Evolutionary conservation across 2,329 filamentous ascomycete genomes (phyloP).

Genomic region (Xylaria hypoxylon): DNA sequence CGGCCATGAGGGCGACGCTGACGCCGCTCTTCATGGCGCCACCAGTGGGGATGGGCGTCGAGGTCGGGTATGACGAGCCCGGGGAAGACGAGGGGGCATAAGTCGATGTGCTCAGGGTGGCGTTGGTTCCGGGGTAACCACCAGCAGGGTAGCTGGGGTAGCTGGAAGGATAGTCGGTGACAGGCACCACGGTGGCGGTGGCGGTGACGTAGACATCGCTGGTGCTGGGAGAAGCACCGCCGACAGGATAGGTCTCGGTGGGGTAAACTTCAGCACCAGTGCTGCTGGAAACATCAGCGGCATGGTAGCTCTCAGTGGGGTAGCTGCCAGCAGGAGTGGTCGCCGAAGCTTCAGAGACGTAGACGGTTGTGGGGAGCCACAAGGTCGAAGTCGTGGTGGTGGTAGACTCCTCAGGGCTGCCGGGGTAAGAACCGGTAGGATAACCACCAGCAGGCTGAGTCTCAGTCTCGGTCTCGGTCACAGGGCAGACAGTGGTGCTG

Average conservation of each 20-base stretch:
- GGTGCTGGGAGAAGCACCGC: slow-evolving; percentile 30
- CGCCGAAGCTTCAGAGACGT: slow-evolving; percentile 32
- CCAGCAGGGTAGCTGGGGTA: slow-evolving; percentile 36
- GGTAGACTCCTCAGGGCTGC: slow-evolving; percentile 32
- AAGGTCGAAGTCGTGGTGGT: slow-evolving; percentile 38
- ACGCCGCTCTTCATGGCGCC: slow-evolving; percentile 35
- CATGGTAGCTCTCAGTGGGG: slow-evolving; percentile 28
- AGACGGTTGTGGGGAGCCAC: slow-evolving; percentile 35
- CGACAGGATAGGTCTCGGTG: slow-evolving; percentile 31
- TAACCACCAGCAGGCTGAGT: slow-evolving; percentile 21
- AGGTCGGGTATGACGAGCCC: slow-evolving; percentile 6
- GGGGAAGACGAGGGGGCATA: background rate
- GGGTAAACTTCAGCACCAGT: slow-evolving; percentile 15
- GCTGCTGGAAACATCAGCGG: background rate
- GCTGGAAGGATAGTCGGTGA: slow-evolving; percentile 37
- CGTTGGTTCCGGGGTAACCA: slow-evolving; percentile 38
- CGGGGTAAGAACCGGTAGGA: slow-evolving; percentile 23
- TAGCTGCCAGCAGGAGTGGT: slow-evolving; percentile 27
- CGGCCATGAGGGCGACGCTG: slow-evolving; percentile 35
- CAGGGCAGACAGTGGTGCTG: slow-evolving; percentile 44
- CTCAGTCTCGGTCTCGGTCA: slow-evolving; percentile 33
- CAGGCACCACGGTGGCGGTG: slow-evolving; percentile 44
- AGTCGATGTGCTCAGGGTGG: slow-evolving; percentile 40
- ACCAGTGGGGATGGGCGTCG: slow-evolving; percentile 32
- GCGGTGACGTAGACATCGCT: slow-evolving; percentile 38